phyloP scores from a whole-genome alignment of 202 grass and related monocot species.

The Panicum hallii region DNA sequence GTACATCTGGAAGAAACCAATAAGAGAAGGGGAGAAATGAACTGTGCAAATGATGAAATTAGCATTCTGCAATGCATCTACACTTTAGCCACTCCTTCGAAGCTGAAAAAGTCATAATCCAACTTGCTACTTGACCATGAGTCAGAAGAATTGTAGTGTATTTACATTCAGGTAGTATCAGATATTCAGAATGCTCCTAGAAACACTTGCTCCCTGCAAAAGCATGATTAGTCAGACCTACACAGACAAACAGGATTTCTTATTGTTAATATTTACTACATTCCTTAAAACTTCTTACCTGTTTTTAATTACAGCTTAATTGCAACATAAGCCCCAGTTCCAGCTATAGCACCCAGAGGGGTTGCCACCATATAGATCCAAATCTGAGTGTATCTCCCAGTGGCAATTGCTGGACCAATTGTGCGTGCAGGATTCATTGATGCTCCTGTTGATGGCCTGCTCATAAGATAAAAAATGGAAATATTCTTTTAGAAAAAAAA shows the following conservation, averaged over 20 bases:
- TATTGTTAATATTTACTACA: too few relatives aligned
- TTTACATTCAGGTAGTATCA: background rate
- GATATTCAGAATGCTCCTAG: too few relatives aligned
- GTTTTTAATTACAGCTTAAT: conserved; percentile 34
- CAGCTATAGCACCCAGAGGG: conserved; percentile 48
- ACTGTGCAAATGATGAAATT: background rate
- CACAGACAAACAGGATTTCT: background rate
- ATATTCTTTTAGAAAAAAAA: background rate
- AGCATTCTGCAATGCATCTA: background rate
- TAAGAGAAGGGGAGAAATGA: too few relatives aligned
- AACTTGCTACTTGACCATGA: background rate
- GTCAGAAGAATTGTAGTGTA: background rate
- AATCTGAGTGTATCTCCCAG: conserved; percentile 47
- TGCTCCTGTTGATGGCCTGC: conserved; percentile 55
- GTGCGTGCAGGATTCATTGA: conserved; percentile 66
- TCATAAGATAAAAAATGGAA: conserved; percentile 23
- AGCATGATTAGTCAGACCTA: too few relatives aligned
- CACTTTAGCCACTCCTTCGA: too few relatives aligned
- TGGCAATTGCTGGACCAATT: conserved; percentile 60
- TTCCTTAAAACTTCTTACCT: background rate
- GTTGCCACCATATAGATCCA: conserved; percentile 62
- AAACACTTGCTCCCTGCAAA: too few relatives aligned
- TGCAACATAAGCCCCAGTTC: conserved; percentile 44
- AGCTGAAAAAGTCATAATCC: too few relatives aligned
- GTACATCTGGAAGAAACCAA: too few relatives aligned